Evolutionary conservation across 1,284 basidiomycete genomes (phyloP), one percentile per base, ranked within the genome.

Genomic region (Puccinia polysora): DNA sequence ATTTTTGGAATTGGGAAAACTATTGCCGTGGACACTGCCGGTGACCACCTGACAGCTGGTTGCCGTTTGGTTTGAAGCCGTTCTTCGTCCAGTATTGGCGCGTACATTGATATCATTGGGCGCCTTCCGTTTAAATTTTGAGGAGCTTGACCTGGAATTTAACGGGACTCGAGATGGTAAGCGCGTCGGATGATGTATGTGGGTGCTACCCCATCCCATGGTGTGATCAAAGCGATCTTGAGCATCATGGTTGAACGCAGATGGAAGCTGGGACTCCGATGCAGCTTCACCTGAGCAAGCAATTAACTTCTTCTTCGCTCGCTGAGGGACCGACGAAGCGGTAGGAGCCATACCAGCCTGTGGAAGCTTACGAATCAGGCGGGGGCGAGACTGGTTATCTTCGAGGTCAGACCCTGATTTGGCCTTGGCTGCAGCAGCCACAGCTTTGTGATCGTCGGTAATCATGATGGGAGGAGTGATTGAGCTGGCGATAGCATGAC

Each of bases 381-480:
- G 68, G 43, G 12, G 4, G n/a, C 68, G 40, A 23, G 49, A 23
- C 30, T 62, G 68, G 36, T 23, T 50, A 8, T 58, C 45, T 38
- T 70, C 68, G 23, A 36, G 43, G 32, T 70, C 68, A 18, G 68
- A 70, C n/a, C 68, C 68, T n/a, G 68, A 62, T 53, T 62, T 70
- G 4, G 68, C 68, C 36, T 70, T 70, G 3, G 68, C 68, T n/a
- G 69, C 69, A n/a, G 69, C 80, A 5, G 84, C 86, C 43, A 91
- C 58, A 34, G 62, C 92, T 82, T 97, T 97, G 82, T 97, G 94
- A 80, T 99, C 96, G 81, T 99, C 96, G 2, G 95, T 99, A 77
- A 98, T 98, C 88, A 98, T 95, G 78, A 99, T 95, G 2, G 95
- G 92, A 34, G 88, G 87, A 1, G 91, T 92, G 56, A 84, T 86